Evolutionary conservation across 2,329 filamentous ascomycete genomes (phyloP).

Genomic region (Acrocalymma vagum): DNA sequence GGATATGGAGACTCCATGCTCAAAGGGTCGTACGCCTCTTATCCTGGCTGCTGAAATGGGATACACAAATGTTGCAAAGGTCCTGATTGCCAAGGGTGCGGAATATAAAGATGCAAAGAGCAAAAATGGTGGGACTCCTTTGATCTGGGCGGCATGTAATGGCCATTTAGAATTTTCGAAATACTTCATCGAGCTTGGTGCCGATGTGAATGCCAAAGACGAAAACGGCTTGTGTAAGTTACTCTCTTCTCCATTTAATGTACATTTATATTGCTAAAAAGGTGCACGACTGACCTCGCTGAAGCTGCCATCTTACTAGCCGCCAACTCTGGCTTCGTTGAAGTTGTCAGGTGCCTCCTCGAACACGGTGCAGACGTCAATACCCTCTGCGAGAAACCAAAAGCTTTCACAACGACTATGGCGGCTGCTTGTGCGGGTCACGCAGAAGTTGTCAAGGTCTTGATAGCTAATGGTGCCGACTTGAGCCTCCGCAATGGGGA

Average conservation of each 20-base stretch:
- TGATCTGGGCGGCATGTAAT: constrained; percentile 24
- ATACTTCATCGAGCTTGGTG: constrained; percentile 20
- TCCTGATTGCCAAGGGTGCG: constrained; percentile 28
- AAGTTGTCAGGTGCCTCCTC: constrained; percentile 24
- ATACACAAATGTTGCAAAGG: constrained; percentile 15
- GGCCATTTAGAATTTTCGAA: constrained; percentile 21
- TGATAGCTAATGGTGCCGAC: constrained; percentile 21
- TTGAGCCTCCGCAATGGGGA: constrained; percentile 2
- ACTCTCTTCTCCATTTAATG: not conserved
- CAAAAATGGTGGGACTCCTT: constrained; percentile 17
- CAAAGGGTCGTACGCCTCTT: constrained; percentile 25
- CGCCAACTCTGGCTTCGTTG: constrained; percentile 18
- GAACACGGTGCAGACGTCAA: constrained; percentile 25
- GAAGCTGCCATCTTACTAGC: constrained; percentile 23
- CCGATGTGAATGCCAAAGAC: constrained; percentile 19
- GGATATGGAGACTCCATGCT: constrained; percentile 22
- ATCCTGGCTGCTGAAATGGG: constrained; percentile 28
- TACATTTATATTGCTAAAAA: no score
- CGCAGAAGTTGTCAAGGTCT: constrained; percentile 15
- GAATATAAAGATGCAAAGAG: constrained; percentile 18
- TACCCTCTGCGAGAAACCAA: constrained; percentile 10
- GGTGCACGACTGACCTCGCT: no score
- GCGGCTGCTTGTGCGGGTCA: constrained; percentile 21
- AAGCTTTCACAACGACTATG: constrained; percentile 19
- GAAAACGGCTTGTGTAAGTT: constrained; percentile 21